phyloP scores from a whole-genome alignment of 352 stramenopile species.

The Pythium dissimile region DNA sequence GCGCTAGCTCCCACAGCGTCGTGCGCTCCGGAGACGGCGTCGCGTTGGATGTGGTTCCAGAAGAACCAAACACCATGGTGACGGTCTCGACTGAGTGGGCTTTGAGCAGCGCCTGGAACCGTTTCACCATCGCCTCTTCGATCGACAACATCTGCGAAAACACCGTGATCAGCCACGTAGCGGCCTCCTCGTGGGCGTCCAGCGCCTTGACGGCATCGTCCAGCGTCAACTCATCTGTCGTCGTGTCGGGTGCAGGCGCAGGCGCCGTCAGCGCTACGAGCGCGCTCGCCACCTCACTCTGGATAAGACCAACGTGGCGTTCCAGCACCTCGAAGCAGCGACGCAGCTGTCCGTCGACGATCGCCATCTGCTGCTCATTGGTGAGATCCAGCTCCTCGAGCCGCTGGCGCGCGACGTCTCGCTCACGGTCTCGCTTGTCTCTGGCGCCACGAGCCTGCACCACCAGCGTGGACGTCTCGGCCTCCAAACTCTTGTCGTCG shows the following conservation, averaged over 20 bases:
- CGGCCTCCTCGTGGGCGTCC: slow-evolving; percentile 26
- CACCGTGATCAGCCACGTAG: slow-evolving; percentile 39
- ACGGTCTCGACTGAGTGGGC: slow-evolving; percentile 12
- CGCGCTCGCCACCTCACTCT: background rate
- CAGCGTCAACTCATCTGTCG: background rate
- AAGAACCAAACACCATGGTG: slow-evolving; percentile 12
- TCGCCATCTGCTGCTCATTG: slow-evolving; percentile 28
- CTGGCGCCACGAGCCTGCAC: background rate
- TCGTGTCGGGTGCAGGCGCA: background rate
- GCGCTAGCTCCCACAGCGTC: slow-evolving; percentile 25
- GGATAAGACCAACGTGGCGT: background rate
- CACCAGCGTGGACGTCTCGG: background rate
- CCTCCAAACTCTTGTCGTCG: too few species aligned
- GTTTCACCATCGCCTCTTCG: slow-evolving; percentile 34
- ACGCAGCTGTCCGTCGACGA: slow-evolving; percentile 18
- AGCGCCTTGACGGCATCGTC: slow-evolving; percentile 5
- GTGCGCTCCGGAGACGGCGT: background rate
- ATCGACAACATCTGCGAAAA: slow-evolving; percentile 35
- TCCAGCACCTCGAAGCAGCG: slow-evolving; percentile 25
- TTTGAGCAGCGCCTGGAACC: slow-evolving; percentile 30
- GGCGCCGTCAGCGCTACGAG: background rate
- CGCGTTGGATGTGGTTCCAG: background rate
- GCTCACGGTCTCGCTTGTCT: slow-evolving; percentile 14
- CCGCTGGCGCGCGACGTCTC: slow-evolving; percentile 26
- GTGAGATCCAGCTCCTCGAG: slow-evolving; percentile 38